Base-by-base conservation (phyloP, 108 stramenopile genomes). In the Discostella stelligeroides region DNA sequence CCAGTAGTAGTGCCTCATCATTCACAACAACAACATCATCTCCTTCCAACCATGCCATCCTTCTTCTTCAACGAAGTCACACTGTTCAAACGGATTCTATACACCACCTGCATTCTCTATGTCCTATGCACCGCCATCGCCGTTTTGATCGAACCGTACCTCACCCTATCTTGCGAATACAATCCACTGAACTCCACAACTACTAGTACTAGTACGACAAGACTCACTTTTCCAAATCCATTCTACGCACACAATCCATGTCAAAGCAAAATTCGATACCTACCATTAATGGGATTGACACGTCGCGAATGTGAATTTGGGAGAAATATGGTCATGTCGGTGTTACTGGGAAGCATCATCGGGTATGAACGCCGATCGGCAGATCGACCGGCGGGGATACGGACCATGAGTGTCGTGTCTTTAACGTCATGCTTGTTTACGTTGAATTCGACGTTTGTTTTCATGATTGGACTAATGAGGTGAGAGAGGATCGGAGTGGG, bases 331-430 rank as follows among this genome's bases (percentile, higher is more conserved):
- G 70, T 92, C 0, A 66, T 68, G 5, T 69, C 90, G 0, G 80
- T 85, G 9, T 14, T 89, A 11, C 60, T 92, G 42, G 94, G 93
- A 1, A 81, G 82, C 20, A 49, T 86, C 18, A 90, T 95, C 65
- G 94, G 94, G 4, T 95, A 87, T 79, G 95, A 97, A 76, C 72
- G 97, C 10, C 76, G 95, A 55, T 76, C 83, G n/a, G 87, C 87
- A 7, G 94, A 97, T 82, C 81, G 95, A 20, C 93, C 96, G 1
- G 97, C 97, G 9, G 97, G 97, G 0, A 92, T 96, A 11, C 86
- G 95, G 18, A 96, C 95, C 65, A 98, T 96, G 95, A 57, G 76
- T 9, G 48, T 94, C 17, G 95, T 98, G 29, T 83, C 89, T 1
- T 67, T 98, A 8, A 95, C 93, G 17, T 70, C 86, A 0, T 94